Evolutionary conservation across 2,329 filamentous ascomycete genomes (phyloP), one percentile per base, ranked within the genome.

Genomic region (Verticillium dahliae): DNA sequence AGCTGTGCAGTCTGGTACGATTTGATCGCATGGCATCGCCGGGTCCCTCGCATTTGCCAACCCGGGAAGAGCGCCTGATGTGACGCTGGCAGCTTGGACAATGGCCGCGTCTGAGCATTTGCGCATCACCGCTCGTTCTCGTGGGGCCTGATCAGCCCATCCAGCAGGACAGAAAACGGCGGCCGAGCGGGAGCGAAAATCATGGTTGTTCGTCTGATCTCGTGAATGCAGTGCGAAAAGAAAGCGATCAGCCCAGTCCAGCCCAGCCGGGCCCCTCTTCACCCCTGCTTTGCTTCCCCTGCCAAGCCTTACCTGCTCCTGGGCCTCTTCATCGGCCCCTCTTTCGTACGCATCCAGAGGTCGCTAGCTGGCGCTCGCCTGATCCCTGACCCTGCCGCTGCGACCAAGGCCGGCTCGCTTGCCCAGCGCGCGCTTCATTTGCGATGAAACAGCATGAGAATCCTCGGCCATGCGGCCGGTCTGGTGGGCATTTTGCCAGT

Each of bases 391-490:
- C 35, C 55, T 14, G 27, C 27, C 55, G 4, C 37, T 22, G 11
- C 18, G 55, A 10, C 18, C 55, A 15, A 57, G 33, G 33, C 55
- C 27, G 18, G 27, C 55, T 37, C 27, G 57, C 55, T 37, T 22
- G 57, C 57, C 57, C 57, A 58, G 57, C 41, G 13, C 41, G 13
- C 22, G 22, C 22, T 41, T 58, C 57, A 58, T 58, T 58, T 45
- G 37, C 41, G 22, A 45, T 58, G 57, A 58, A 58, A 58, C 57
- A 41, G 57, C 38, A 33, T 33, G 38, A 41, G 27, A 45, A 50
- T 58, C 57, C 10, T 14, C 10, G 15, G 13, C 55, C 55, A 57
- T 57, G 31, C 33, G 34, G 33, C 55, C 55, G 27, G 15, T 34
- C 55, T 38, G 22, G 55, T 57, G 54, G 33, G 33, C 33, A 18